Evolutionary conservation across 768 basidiomycete species (phyloP).

Genomic region (Auricularia sp.): DNA sequence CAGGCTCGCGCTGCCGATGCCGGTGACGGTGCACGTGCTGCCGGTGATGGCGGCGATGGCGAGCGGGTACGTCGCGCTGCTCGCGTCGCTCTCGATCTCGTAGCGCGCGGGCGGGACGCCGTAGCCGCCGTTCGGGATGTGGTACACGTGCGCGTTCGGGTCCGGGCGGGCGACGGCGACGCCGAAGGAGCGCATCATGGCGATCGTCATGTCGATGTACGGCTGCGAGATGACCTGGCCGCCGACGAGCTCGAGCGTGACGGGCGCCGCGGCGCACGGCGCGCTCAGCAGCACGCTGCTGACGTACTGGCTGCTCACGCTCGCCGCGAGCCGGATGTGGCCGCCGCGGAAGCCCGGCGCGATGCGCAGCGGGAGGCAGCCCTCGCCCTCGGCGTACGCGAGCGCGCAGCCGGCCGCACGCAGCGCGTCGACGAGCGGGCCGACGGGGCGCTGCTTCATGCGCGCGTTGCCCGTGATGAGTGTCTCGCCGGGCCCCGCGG

Average conservation of each 20-base stretch:
- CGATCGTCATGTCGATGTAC: slow-evolving; percentile 99
- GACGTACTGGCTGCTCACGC: slow-evolving; percentile 95
- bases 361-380: slow-evolving; percentile 84
- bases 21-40: slow-evolving; percentile 86
- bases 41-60: slow-evolving; percentile 97
- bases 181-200: slow-evolving; percentile 95
- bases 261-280: slow-evolving; percentile 77
- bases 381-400: slow-evolving; percentile 65
- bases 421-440: slow-evolving; percentile 87
- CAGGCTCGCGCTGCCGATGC: slow-evolving; percentile 82
- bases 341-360: slow-evolving; percentile 58
- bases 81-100: slow-evolving; percentile 91
- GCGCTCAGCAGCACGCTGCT: slow-evolving; percentile 95
- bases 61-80: slow-evolving; percentile 91
- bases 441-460: slow-evolving; percentile 98
- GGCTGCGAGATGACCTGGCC: slow-evolving; percentile 97
- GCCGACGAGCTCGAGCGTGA: slow-evolving; percentile 83
- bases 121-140: slow-evolving; percentile 62
- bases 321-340: slow-evolving; percentile 78
- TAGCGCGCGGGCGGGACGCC: slow-evolving; percentile 76
- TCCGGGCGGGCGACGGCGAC: slow-evolving; percentile 58
- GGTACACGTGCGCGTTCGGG: slow-evolving; percentile 66
- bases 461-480: slow-evolving; percentile 89
- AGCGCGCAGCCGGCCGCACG: slow-evolving; percentile 70
- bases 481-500: slow-evolving; percentile 28